Base-by-base conservation (phyloP, 495 filamentous ascomycete genomes). In the Terfezia claveryi region DNA sequence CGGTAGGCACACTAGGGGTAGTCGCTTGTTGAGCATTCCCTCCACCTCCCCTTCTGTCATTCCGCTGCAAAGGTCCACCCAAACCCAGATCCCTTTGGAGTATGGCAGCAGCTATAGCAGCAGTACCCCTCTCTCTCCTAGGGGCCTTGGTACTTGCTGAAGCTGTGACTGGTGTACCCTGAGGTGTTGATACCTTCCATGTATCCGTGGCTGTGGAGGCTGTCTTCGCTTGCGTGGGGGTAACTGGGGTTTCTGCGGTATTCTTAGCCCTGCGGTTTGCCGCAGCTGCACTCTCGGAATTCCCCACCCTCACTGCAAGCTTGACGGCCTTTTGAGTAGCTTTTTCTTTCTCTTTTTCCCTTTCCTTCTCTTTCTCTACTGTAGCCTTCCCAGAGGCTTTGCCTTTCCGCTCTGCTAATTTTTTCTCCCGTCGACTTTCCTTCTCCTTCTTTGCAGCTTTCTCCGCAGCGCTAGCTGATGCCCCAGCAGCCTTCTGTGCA, bases 71-170 rank as follows among this genome's bases (percentile, higher is more conserved):
- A 67, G 57, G 73, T 67, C 37, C 72, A 49, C 78, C 77, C n/a
- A 96, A 73, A 16, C 89, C 91, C 16, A 94, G 72, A 67, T 96
- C 91, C 14, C 88, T 80, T 61, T 94, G 87, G 23, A 96, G 68
- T 56, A 96, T 94, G 50, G 80, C 80, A 16, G 86, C 85, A 6
- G 86, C 87, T 23, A 76, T 80, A 36, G 80, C 76, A 38, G 78
- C 81, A 58, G 77, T 84, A 9, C 82, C 83, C 57, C 76, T 60
- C 81, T 79, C 32, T 77, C 73, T 55, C 66, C 65, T 17, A 50
- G 36, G 17, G 17, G 41, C 1, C 17, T 20, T 46, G 55, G 58
- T 55, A 58, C 53, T 51, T 53, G 50, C 32, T 38, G 73, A 67
- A 54, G 36, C 62, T 23, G 55, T 46, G 8, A 52, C 50, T 14